Evolutionary conservation across 345 rosid species (phyloP).

Genomic region (Kandelia obovata): DNA sequence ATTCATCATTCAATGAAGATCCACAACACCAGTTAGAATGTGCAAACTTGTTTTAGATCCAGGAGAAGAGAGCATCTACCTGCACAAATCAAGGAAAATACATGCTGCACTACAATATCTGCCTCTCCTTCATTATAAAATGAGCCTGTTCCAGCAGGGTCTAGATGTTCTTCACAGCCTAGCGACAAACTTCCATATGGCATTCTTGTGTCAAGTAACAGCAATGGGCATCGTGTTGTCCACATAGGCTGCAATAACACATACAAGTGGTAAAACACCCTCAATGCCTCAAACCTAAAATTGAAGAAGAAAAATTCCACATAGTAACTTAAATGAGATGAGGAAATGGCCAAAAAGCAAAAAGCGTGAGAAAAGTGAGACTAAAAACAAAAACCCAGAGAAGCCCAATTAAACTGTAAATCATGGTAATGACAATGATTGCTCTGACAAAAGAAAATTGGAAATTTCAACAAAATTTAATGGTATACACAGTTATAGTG

Average conservation of each 20-base stretch:
- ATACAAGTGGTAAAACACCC: neutral
- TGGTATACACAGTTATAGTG: too few relatives aligned
- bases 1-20: neutral
- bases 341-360: too few relatives aligned
- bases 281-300: neutral
- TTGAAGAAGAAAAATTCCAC: neutral
- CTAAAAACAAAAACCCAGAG: too few relatives aligned
- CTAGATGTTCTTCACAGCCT: slow-evolving; percentile 92
- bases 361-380: too few relatives aligned
- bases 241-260: slow-evolving; percentile 68
- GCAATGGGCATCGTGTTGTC: slow-evolving; percentile 86
- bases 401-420: too few relatives aligned
- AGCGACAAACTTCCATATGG: slow-evolving; percentile 85
- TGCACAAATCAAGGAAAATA: slow-evolving; percentile 67
- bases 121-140: slow-evolving; percentile 97
- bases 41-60: neutral
- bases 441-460: too few relatives aligned
- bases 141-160: slow-evolving; percentile 97
- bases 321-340: neutral
- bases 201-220: slow-evolving; percentile 94
- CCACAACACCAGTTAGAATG: neutral
- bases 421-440: too few relatives aligned
- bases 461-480: too few relatives aligned
- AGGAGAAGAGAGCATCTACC: slow-evolving; percentile 36
- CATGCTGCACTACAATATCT: slow-evolving; percentile 86